Evolutionary conservation across 2,329 filamentous ascomycete genomes (phyloP), one percentile per base, ranked within the genome.

Genomic region (Pseudophaeomoniella oleicola): DNA sequence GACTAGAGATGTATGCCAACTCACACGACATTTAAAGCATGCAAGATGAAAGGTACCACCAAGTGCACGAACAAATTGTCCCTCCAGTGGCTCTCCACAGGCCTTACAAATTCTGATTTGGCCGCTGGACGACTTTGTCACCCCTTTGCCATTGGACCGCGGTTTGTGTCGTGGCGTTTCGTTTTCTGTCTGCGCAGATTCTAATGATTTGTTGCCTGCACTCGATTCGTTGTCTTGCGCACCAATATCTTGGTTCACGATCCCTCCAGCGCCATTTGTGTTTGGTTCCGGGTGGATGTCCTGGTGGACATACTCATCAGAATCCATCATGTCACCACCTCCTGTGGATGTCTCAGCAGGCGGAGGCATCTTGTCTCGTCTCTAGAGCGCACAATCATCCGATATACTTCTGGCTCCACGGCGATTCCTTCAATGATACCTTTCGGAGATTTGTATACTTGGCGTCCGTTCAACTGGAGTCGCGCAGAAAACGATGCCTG

Each of bases 11-110:
- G 33, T 31, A 35, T 37, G 31, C 11, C 16, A 30, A 71, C 77
- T 64, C 72, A 94, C 88, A 63, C 85, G 75, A 60, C 90, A 98
- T 56, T 85, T 92, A 63, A 98, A 98, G 68, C 90, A 98, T 58
- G 98, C 88, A 46, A 98, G 64, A 64, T 98, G 90, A 57, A 85
- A 98, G 37, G 88, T 96, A 39, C 86, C 87, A 37, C 87, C 85
- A 38, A 98, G 63, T 32, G 90, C 90, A 50, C 90, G 76, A 45
- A 98, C 90, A 56, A 96, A 98, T 60, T 98, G 90, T 31, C 90
- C 90, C 1, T 85, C 92, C 56, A 98, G 67, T 37, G 79, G 70
- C 56, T 88, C 81, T 44, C 78, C 77, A 54, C 90, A 98, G 59
- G 94, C 94, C 51, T 85, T 87, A 61, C 63, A 88, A 29, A 72